Base-by-base conservation (phyloP, 164 flowering plant genomes). In the Litsea cubeba region DNA sequence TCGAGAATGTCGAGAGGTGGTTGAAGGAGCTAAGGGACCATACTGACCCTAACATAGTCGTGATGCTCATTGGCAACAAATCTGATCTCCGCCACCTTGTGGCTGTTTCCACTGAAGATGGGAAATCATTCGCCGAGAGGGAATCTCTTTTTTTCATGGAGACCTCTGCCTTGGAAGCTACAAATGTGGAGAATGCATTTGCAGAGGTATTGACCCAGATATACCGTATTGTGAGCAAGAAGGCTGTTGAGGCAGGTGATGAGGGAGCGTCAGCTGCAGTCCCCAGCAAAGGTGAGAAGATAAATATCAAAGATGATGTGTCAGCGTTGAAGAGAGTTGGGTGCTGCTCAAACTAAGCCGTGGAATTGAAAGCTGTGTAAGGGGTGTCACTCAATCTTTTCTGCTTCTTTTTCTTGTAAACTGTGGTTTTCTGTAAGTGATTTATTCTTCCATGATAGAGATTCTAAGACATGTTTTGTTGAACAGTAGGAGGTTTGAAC, bases 11-110 rank as follows among this genome's bases (percentile, higher is more conserved):
- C 14, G 86, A 83, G 71, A 82, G 91, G 78, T 89, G 93, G 93
- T 77, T 89, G 60, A 86, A 75, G 79, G 93, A 89, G 78, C 68
- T 88, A 70, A 77, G 90, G 78, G 82, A 86, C 70, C 93, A 89
- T 81, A 88, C 93, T 0, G 93, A 89, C 69, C 87, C 91, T 58
- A 89, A 87, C 81, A 87, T 89, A 62, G 91, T 89, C 1, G 89
- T 89, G 23, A 88, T 88, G 93, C 91, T 89, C 64, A 84, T 88
- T 40, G 93, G 91, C 3, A 89, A 89, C 87, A 89, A 89, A 71
- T 86, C 89, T 14, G 89, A 89, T 78, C 87, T 89, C 17, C 90
- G 91, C 11, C 90, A 89, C 81, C 89, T 88, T 35, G 85, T 84
- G 62, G 87, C 93, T 20, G 93, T 89, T 60, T 65, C 88, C 5